Percentiles rank a stretch among this genome's conserved stretches.
phyloP scores from a whole-genome alignment of 176 grass and related monocot species.

The Triticum aestivum region IWGSC_CS_RefSeq_v2.1 NC_057803.1:612719522-612720021 shows the following conservation, averaged over 20 bases:
- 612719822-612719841: too few relatives aligned
- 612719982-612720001: neutral
- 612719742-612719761: neutral
- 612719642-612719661: neutral
- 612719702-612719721: neutral
- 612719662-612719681: neutral
- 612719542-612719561: too few relatives aligned
- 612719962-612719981: neutral
- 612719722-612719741: neutral
- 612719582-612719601: too few relatives aligned
- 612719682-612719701: neutral
- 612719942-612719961: neutral
- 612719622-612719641: neutral
- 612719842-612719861: neutral
- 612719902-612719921: neutral
- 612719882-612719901: neutral
- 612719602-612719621: neutral
- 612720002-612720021: neutral
- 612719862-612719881: neutral
- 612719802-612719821: neutral
- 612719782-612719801: neutral
- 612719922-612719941: neutral
- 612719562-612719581: too few relatives aligned
- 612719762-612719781: neutral
- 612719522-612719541: too few relatives aligned